Evolutionary conservation across 306 rosid genomes (phyloP), one percentile per base, ranked within the genome.

Genomic region (Neltuma alba): DNA sequence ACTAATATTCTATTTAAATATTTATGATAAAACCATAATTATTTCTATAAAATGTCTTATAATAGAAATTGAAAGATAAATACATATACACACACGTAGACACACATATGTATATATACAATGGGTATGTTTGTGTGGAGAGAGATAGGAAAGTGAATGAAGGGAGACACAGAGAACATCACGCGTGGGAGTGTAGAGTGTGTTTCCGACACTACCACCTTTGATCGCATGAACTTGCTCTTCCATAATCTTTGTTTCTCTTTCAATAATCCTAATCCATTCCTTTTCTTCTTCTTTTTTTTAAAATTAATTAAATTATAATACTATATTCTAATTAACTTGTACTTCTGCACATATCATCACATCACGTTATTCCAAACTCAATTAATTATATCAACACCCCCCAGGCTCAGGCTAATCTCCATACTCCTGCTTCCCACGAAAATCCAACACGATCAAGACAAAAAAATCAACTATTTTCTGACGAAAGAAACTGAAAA

Each of bases 151-250:
- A 41, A 70, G 25, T 70, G 38, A 45, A 69, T 42, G 27, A 12
- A 40, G 23, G 62, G 42, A 47, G 63, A 72, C 76, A 72, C 20
- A 18, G 41, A 52, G 31, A 25, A 64, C 64, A 36, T 13, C 70
- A 45, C 75, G 74, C 72, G 79, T 84, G 74, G 76, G 40, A 54
- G 9, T 72, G 87, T 80, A 70, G 76, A 67, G 37, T 64, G 69
- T 40, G 36, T 80, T 84, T 76, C 87, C 87, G 87, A 84, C 87
- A 76, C 47, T 20, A 28, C 18, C 9, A 74, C 80, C 83, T 80
- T 80, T 52, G 7, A 45, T 18, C 36, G 44, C 50, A 63, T 37
- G 10, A 45, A 62, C 14, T 71, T 45, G 34, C 37, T 54, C 28
- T 21, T 54, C 27, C 61, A 21, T 21, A 20, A 21, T 54, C 14